A percentile compares a stretch with the other conserved stretches of the same genome.
Evolutionary conservation across 2,329 filamentous ascomycete genomes (phyloP).

Genomic region (Aureobasidium mangrovei): DNA sequence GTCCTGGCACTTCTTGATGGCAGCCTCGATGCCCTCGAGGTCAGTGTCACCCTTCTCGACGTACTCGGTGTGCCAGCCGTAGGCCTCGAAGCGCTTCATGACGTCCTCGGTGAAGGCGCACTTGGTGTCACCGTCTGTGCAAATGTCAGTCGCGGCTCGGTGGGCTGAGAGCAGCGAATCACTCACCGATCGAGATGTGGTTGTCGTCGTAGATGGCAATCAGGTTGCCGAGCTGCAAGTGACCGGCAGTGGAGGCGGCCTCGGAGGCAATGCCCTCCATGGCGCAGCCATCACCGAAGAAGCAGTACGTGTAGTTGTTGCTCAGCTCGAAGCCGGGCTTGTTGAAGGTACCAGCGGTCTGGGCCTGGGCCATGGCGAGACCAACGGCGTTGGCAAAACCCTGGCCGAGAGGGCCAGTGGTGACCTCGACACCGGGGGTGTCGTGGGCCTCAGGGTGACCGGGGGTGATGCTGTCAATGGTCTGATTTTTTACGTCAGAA

Average conservation of each 20-base stretch:
- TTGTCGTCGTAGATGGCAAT: constrained; percentile 98
- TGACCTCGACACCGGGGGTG: constrained; percentile 94
- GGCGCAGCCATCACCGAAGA: constrained; percentile 96
- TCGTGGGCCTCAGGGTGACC: constrained; percentile 96
- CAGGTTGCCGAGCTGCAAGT: constrained; percentile 95
- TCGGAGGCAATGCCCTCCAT: constrained; percentile 97
- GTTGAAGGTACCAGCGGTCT: constrained; percentile 89
- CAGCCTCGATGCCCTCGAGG: constrained; percentile 76
- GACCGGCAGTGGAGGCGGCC: constrained; percentile 84
- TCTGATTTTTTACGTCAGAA: constrained; percentile 30
- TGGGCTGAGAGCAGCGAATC: neutral
- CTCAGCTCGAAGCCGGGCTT: constrained; percentile 85
- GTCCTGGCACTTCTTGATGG: constrained; percentile 73
- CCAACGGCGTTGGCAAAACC: constrained; percentile 96
- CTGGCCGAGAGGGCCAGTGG: constrained; percentile 94
- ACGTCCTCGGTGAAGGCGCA: constrained; percentile 96
- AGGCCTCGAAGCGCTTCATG: constrained; percentile 85
- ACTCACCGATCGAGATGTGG: constrained; percentile 74
- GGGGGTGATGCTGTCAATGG: constrained; percentile 74
- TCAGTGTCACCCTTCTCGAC: constrained; percentile 86
- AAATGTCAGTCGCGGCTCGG: neutral
- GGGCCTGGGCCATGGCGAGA: constrained; percentile 91
- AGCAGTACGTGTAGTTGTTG: constrained; percentile 94
- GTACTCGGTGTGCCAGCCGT: constrained; percentile 85
- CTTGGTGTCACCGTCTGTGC: constrained; percentile 82